phyloP scores from a whole-genome alignment of 345 rosid genomes.

The Schrenkiella parvula region DNA sequence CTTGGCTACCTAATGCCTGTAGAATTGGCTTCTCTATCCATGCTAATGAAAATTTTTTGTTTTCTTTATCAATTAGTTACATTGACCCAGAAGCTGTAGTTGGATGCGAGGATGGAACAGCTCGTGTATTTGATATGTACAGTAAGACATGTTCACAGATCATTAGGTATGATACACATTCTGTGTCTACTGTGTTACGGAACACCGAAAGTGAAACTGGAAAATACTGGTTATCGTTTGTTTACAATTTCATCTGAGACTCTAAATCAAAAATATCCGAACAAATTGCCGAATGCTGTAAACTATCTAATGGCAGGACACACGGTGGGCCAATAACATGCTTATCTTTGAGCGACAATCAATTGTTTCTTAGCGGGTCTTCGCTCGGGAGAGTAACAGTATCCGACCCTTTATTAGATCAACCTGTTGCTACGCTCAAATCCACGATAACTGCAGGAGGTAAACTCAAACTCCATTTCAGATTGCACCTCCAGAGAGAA shows the following conservation, averaged over 20 bases:
- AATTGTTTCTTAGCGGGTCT: conserved; percentile 65
- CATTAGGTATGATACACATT: conserved; percentile 44
- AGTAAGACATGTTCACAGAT: conserved; percentile 77
- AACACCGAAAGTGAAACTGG: background rate
- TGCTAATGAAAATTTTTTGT: background rate
- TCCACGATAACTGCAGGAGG: conserved; percentile 60
- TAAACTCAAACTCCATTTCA: background rate
- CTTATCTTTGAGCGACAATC: conserved; percentile 65
- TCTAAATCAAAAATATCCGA: background rate
- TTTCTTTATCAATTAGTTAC: conserved; percentile 47
- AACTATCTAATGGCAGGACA: conserved; percentile 53
- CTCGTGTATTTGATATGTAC: conserved; percentile 90
- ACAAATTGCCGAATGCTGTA: background rate
- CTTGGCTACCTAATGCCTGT: background rate
- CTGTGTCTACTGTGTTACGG: background rate
- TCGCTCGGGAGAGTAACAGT: conserved; percentile 68
- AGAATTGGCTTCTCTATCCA: background rate
- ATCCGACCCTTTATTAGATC: conserved; percentile 59
- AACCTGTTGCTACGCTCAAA: conserved; percentile 59
- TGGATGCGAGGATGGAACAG: conserved; percentile 93
- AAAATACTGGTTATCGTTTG: background rate
- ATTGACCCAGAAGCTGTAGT: conserved; percentile 87
- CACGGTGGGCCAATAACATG: conserved; percentile 67
- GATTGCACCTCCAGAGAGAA: background rate
- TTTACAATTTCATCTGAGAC: background rate